Base-by-base conservation (phyloP, 192 early-diverging fungal genomes). In the Backusella westeae region DNA sequence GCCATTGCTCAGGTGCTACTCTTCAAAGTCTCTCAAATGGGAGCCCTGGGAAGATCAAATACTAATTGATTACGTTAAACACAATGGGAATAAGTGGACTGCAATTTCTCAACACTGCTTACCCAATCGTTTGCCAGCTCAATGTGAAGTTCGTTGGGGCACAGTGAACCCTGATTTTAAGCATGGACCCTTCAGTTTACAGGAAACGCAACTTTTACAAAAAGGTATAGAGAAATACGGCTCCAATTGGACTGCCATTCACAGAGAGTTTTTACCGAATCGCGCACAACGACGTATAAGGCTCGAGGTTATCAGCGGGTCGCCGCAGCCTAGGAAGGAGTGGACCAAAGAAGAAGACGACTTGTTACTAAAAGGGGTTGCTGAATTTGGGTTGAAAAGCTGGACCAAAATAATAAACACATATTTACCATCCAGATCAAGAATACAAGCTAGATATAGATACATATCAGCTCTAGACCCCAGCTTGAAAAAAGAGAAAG, bases 331-430 rank as follows among this genome's bases (percentile, higher is more conserved):
- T 9, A 10, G 8, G 8, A 63, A 63, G 10, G 12, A 63, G 44
- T 81, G 76, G 76, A 78, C 76, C 0, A 26, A 59, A 15, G 26
- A 75, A 39, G 80, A 81, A 67, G 68, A 78, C 15, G n/a, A 32
- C 17, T 26, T 67, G 4, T 12, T 81, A 2, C 7, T 36, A 21
- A 36, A 74, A 23, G 76, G 67, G n/a, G 17, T 72, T 8, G 59
- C 63, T 10, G 39, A 44, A 38, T 65, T 70, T 49, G 76, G 76
- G 0, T 1, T 15, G 3, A 34, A 65, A 46, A 10, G 0, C 12
- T 81, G 76, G 73, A 68, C 74, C 4, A 65, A 68, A 44, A 81
- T 81, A 21, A 21, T 23, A 4, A 75, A 67, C 4, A 29, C 34
- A 2, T 59, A 66, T 26, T 53, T 81, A 26, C 72, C 71, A 6